Percentiles rank a stretch among this genome's conserved stretches.
Evolutionary conservation across 331 rosid genomes (phyloP).

Genomic region (Ulmus americana): DNA sequence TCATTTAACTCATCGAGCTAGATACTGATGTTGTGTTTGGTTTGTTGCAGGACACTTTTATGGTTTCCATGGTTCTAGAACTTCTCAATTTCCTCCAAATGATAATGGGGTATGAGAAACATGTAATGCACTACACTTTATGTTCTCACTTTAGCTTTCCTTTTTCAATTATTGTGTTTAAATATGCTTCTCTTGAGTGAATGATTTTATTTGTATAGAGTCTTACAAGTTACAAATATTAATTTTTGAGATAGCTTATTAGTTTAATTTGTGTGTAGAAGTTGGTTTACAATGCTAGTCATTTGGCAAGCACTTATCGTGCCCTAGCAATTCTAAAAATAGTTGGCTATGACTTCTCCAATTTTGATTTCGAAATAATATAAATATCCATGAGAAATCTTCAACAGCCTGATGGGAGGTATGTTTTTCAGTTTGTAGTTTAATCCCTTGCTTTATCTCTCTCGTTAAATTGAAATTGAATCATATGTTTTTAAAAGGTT

Average conservation of each 20-base stretch:
- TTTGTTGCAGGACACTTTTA: slow-evolving; percentile 64
- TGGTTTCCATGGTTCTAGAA: slow-evolving; percentile 81
- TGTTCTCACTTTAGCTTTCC: not conserved
- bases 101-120: slow-evolving; percentile 52
- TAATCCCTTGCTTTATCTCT: not conserved
- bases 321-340: slow-evolving; percentile 75
- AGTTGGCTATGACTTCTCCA: slow-evolving; percentile 59
- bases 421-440: slow-evolving; percentile 21
- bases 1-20: not conserved
- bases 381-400: slow-evolving; percentile 73
- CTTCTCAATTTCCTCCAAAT: slow-evolving; percentile 57
- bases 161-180: not conserved
- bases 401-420: slow-evolving; percentile 99
- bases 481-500: not conserved
- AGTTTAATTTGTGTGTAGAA: slow-evolving; percentile 34
- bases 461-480: not conserved
- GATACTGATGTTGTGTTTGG: slow-evolving; percentile 7
- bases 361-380: slow-evolving; percentile 43
- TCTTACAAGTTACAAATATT: not conserved
- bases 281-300: slow-evolving; percentile 49
- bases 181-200: not conserved
- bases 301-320: slow-evolving; percentile 87
- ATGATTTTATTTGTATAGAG: not conserved
- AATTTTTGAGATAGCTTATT: not conserved
- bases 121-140: slow-evolving; percentile 7